These are phyloP conservation scores for Noccaea bulbosa DNA, from an alignment of 345 rosid species.

Conservation along the genomic window DNA sequence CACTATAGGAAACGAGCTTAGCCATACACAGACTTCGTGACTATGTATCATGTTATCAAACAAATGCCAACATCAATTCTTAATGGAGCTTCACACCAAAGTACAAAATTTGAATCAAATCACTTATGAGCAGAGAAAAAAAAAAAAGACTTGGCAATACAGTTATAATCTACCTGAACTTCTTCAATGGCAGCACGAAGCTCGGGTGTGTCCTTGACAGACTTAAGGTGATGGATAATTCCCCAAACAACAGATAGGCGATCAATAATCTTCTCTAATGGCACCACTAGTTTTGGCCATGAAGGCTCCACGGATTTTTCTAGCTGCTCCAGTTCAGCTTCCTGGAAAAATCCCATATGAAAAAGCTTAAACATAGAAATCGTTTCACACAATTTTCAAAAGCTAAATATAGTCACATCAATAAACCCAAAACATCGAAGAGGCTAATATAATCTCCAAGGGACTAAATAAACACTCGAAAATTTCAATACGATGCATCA, in stretches of 20 bases:
- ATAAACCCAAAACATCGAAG: slow-evolving; percentile 8
- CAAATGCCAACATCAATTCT: slow-evolving; percentile 3
- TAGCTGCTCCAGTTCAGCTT: slow-evolving; percentile 70
- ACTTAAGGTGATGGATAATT: slow-evolving; percentile 76
- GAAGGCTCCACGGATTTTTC: slow-evolving; percentile 75
- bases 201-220: slow-evolving; percentile 82
- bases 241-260: slow-evolving; percentile 75
- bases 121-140: neutral
- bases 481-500: neutral
- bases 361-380: slow-evolving; percentile 13
- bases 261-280: slow-evolving; percentile 85
- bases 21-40: neutral
- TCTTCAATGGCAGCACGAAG: slow-evolving; percentile 93
- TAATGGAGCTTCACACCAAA: slow-evolving; percentile 1
- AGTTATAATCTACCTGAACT: slow-evolving; percentile 64
- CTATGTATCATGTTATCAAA: neutral
- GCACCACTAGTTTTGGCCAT: slow-evolving; percentile 91
- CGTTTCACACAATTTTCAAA: neutral
- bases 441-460: neutral
- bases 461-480: neutral
- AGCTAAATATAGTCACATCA: neutral
- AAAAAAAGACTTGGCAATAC: neutral
- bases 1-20: neutral
- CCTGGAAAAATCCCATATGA: slow-evolving; percentile 46
- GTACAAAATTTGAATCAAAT: slow-evolving; percentile 17